Evolutionary conservation across 805 yeast species (phyloP), one percentile per base, ranked within the genome.

Genomic region (Ogataea ganodermae): DNA sequence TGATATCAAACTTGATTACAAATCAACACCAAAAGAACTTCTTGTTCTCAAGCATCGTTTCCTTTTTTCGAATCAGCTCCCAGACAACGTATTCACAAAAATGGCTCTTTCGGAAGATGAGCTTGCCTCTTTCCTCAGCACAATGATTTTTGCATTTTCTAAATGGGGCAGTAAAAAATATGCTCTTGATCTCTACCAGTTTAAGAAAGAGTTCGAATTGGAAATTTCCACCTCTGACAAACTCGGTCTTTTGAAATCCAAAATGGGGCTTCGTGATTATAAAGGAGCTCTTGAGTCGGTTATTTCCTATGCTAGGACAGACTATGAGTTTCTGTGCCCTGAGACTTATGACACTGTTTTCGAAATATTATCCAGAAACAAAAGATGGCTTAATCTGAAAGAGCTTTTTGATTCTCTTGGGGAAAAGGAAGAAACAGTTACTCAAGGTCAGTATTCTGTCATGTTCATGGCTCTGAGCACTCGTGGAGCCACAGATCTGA

Each of bases 401-500:
- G 54, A 64, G 10, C 76, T 77, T 40, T 84, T 85, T 60, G 84
- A 81, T 56, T 72, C 69, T 18, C 69, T 78, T 61, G 78, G 79
- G 56, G 81, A 78, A 1, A 62, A 69, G n/a, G 82, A 80, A 1
- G 68, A 76, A 35, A 63, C 78, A 21, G 86, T 87, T 1, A 73
- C 73, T 40, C 36, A 45, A 16, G 36, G 40, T 5, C 88, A 85
- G 54, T 86, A 85, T 59, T 71, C 77, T 3, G 74, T 80, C 14
- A 81, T 84, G 10, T 81, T 86, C 77, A 65, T 70, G 44, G 80
- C 86, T 0, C 66, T 86, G 50, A 82, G 87, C 69, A 27, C 83
- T 79, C 8, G 80, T 78, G 53, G 64, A 58, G 33, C 72, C 62
- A 32, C 76, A 73, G 59, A 81, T 78, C 47, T 58, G 20, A 37